Conservation (phyloP, 257 asterid genomes). For the Paulownia fortunei region DNA sequence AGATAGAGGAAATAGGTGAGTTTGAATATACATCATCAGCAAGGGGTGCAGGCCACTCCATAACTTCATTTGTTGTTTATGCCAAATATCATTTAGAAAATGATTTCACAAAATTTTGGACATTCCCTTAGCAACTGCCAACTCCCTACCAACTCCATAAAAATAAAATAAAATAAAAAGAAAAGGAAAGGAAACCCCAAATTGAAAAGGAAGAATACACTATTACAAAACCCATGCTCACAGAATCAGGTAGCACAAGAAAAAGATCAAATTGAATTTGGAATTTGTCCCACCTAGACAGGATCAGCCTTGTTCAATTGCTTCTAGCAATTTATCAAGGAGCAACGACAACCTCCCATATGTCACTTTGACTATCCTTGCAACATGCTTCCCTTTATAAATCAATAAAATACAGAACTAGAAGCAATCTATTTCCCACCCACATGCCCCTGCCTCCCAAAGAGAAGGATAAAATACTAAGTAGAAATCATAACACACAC, state of each 20-base stretch:
- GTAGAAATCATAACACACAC: not conserved
- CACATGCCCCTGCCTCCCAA: not conserved
- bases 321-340: not conserved
- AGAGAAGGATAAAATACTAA: not conserved
- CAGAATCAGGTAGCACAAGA: not conserved
- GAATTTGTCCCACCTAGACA: not conserved
- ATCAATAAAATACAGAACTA: not conserved
- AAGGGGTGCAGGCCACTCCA: not conserved
- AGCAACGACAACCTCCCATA: not conserved
- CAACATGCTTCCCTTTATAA: not conserved
- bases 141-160: not conserved
- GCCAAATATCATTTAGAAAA: not conserved
- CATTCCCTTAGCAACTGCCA: not conserved
- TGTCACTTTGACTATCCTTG: slow-evolving; percentile 6
- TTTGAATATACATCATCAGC: not conserved
- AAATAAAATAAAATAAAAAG: not conserved
- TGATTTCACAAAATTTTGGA: not conserved
- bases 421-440: not conserved
- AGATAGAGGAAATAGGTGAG: not conserved
- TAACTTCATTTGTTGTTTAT: not conserved
- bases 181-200: not conserved
- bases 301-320: not conserved
- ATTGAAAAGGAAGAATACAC: not conserved
- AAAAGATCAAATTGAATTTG: slow-evolving; percentile 3
- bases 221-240: not conserved